Percentiles rank a stretch among this genome's conserved stretches.
Evolutionary conservation across 1,139 yeast genomes (phyloP).

Genomic region (Pichia norvegensis): DNA sequence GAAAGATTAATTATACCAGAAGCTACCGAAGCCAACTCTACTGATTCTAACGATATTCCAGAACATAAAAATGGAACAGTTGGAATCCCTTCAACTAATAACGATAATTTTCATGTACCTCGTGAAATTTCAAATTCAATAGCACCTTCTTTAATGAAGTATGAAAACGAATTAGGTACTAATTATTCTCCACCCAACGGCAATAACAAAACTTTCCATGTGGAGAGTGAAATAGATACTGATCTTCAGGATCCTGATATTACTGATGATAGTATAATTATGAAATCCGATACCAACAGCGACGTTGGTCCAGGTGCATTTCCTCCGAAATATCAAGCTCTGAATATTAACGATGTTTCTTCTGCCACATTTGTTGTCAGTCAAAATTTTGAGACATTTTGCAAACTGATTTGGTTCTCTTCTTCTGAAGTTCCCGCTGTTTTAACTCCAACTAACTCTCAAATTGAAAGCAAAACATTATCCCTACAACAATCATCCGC

Average conservation of each 20-base stretch:
- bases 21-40: not conserved
- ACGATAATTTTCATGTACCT: not conserved
- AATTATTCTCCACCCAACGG: not conserved
- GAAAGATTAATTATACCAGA: conserved; percentile 4
- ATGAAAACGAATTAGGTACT: not conserved
- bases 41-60: not conserved
- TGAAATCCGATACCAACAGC: not conserved
- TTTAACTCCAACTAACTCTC: not conserved
- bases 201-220: not conserved
- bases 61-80: not conserved
- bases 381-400: conserved; percentile 50
- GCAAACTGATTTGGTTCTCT: conserved; percentile 36
- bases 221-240: not conserved
- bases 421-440: conserved; percentile 5
- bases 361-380: conserved; percentile 38
- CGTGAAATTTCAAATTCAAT: not conserved
- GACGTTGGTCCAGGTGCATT: conserved; percentile 22
- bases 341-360: conserved; percentile 26
- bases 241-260: not conserved
- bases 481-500: conserved; percentile 4
- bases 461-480: not conserved
- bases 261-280: conserved; percentile 7
- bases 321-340: conserved; percentile 26
- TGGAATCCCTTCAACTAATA: not conserved
- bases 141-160: not conserved